phyloP scores from a whole-genome alignment of 2,329 filamentous ascomycete genomes.

The Aspergillus pseudoviridinutans region DNA sequence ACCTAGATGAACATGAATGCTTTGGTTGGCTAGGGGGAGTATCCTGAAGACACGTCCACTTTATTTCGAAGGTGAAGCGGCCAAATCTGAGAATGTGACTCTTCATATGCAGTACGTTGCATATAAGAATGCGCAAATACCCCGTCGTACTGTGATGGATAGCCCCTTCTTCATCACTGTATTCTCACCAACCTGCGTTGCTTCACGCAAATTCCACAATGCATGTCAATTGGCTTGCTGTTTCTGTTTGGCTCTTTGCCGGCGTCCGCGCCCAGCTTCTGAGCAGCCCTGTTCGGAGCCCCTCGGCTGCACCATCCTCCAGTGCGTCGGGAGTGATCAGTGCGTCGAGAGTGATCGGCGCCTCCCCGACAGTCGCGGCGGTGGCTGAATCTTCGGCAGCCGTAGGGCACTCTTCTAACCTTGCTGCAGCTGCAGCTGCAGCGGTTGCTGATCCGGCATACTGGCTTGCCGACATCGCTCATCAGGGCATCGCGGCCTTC shows the following conservation, averaged over 20 bases:
- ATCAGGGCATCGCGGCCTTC: conserved; percentile 29
- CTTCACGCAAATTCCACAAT: not conserved
- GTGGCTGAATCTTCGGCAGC: not conserved
- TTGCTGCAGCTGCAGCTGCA: not conserved
- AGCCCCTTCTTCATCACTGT: not conserved
- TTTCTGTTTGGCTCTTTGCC: not conserved
- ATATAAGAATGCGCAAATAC: not conserved
- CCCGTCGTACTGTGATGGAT: not conserved
- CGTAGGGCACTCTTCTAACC: not conserved
- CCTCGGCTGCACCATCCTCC: not conserved
- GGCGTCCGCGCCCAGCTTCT: not conserved
- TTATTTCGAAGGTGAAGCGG: not conserved
- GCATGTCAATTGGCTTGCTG: not conserved
- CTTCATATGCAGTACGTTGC: not conserved
- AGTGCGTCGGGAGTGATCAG: not conserved
- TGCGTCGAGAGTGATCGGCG: not conserved
- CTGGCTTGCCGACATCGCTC: conserved; percentile 30
- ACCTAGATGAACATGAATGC: not conserved
- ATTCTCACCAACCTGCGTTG: not conserved
- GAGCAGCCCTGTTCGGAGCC: not conserved
- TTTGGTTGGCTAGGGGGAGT: not conserved
- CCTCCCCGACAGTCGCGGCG: not conserved
- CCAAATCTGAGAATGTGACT: not conserved
- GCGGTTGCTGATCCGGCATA: conserved; percentile 13
- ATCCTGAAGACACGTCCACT: not conserved